phyloP scores from a whole-genome alignment of 805 yeast species.

The Candida golubevii region DNA sequence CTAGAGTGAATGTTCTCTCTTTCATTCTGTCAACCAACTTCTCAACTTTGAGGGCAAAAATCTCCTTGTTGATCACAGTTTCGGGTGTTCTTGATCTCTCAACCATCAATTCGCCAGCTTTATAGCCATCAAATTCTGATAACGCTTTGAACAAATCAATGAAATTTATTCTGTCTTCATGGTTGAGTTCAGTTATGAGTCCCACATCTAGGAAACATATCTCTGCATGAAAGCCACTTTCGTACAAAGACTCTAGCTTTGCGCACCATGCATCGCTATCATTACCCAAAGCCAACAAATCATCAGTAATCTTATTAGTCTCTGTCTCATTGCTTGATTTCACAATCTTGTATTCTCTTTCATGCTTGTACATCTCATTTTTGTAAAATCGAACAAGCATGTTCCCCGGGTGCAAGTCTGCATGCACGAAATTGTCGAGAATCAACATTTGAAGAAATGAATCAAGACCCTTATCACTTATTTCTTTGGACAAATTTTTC shows the following conservation, averaged over 20 bases:
- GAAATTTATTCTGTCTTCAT: conserved; percentile 73
- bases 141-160: conserved; percentile 84
- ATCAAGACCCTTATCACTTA: conserved; percentile 80
- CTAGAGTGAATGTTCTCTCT: conserved; percentile 85
- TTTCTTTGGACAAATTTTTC: conserved; percentile 54
- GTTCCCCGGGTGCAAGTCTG: conserved; percentile 97
- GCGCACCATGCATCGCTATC: conserved; percentile 42
- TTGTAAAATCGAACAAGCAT: conserved; percentile 71
- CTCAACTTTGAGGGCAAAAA: conserved; percentile 85
- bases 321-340: conserved; percentile 44
- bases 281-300: conserved; percentile 32
- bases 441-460: conserved; percentile 91
- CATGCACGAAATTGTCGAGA: conserved; percentile 89
- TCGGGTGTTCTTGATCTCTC: conserved; percentile 94
- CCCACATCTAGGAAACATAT: conserved; percentile 92
- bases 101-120: conserved; percentile 93
- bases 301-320: conserved; percentile 42
- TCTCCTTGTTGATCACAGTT: conserved; percentile 77
- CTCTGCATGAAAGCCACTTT: conserved; percentile 72
- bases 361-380: conserved; percentile 40
- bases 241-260: conserved; percentile 42
- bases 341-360: conserved; percentile 38
- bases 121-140: conserved; percentile 88
- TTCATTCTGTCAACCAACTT: conserved; percentile 76
- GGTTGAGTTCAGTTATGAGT: conserved; percentile 82